phyloP scores from a whole-genome alignment of 352 stramenopile genomes.

The Pythium rishiriense region DNA sequence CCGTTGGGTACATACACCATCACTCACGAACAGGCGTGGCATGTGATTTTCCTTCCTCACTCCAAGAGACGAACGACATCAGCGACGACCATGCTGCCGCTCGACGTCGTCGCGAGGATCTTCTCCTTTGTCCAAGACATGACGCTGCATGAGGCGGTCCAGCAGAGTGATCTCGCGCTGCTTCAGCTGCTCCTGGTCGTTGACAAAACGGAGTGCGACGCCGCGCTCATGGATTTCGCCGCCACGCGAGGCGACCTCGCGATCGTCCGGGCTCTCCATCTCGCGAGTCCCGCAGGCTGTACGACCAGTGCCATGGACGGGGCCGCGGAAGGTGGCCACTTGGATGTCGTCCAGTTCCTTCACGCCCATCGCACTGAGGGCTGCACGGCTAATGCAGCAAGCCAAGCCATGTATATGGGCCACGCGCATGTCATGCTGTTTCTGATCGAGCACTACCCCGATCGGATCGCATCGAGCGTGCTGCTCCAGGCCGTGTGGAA shows the following conservation, averaged over 20 bases:
- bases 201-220: conserved; percentile 22
- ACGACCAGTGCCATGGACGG: conserved; percentile 40
- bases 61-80: too few species aligned
- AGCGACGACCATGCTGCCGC: conserved; percentile 1
- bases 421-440: neutral
- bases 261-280: conserved; percentile 42
- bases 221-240: conserved; percentile 34
- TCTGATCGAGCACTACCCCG: neutral
- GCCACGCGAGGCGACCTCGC: conserved; percentile 29
- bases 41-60: too few species aligned
- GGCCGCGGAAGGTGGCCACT: neutral
- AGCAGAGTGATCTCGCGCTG: conserved; percentile 23
- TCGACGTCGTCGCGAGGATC: neutral
- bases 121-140: neutral
- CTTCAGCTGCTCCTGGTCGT: conserved; percentile 26
- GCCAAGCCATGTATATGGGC: neutral
- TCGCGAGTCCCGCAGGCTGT: conserved; percentile 28
- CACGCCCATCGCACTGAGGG: conserved; percentile 38
- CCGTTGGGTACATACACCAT: too few species aligned
- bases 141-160: neutral
- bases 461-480: neutral
- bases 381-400: conserved; percentile 34
- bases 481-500: neutral
- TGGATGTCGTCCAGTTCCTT: conserved; percentile 26
- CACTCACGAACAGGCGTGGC: too few species aligned